phyloP scores from a whole-genome alignment of 1,139 yeast species.

The Blastobotrys capitulatus region DNA sequence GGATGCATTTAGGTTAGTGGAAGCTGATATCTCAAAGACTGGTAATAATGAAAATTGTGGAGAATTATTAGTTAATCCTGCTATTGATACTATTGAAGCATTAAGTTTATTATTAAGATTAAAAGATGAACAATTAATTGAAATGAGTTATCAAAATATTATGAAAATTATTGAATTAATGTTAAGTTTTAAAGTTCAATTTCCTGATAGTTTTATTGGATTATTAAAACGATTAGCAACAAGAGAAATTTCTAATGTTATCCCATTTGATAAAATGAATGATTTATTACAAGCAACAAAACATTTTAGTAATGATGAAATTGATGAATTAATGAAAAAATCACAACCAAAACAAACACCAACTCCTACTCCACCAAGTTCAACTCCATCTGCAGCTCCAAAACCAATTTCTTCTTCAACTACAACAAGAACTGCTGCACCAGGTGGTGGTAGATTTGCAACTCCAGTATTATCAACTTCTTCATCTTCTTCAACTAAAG shows the following conservation, averaged over 20 bases:
- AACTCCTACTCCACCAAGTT: constrained; percentile 13
- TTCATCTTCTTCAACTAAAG: constrained; percentile 10
- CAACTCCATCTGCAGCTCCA: constrained; percentile 13
- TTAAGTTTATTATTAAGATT: constrained; percentile 76
- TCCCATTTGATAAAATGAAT: constrained; percentile 22
- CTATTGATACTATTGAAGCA: constrained; percentile 30
- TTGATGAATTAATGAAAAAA: constrained; percentile 16
- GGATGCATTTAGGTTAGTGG: constrained; percentile 56
- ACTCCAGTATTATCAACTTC: constrained; percentile 7
- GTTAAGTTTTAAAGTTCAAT: constrained; percentile 27
- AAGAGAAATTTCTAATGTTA: constrained; percentile 22
- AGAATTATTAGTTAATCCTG: constrained; percentile 25
- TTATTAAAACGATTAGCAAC: constrained; percentile 23
- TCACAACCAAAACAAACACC: constrained; percentile 13
- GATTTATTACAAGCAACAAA: constrained; percentile 24
- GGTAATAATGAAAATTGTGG: constrained; percentile 17
- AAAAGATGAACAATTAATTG: constrained; percentile 69
- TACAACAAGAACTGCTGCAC: background rate
- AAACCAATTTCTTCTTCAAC: constrained; percentile 1
- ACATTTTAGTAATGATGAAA: constrained; percentile 20
- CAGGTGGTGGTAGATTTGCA: background rate
- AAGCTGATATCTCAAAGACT: constrained; percentile 36
- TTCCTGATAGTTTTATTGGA: constrained; percentile 23
- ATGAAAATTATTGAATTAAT: constrained; percentile 35
- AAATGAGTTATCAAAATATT: constrained; percentile 68